Percentiles rank a stretch among this genome's conserved stretches.
These are phyloP conservation scores for Nitzschia sp. DNA, from an alignment of 108 stramenopile genomes.

Conservation along the genomic window DNA sequence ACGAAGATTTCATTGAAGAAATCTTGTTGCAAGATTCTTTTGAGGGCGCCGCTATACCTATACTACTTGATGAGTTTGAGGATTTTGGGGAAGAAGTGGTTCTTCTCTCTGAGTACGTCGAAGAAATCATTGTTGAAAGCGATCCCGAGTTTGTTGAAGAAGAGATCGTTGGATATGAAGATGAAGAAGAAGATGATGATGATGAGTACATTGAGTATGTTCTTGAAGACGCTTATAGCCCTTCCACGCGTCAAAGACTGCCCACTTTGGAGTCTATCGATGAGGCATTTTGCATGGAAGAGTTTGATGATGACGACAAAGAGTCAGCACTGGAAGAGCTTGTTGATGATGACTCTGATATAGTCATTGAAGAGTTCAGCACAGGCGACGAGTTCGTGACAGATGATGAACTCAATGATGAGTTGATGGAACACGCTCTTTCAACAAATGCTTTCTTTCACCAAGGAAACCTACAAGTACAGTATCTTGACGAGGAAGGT, in stretches of 20 bases:
- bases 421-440: neutral
- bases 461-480: neutral
- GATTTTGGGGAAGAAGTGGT: neutral
- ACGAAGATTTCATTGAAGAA: neutral
- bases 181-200: slow-evolving; percentile 18
- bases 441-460: neutral
- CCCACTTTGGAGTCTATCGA: neutral
- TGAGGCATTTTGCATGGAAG: neutral
- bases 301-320: neutral
- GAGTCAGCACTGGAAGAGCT: neutral
- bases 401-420: neutral
- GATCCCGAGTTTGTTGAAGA: slow-evolving; percentile 7
- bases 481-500: neutral
- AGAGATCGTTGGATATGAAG: slow-evolving; percentile 11
- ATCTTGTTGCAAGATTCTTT: too few relatives aligned
- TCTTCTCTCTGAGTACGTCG: neutral
- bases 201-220: neutral
- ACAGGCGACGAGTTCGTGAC: neutral
- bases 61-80: neutral
- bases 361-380: neutral
- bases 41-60: too few relatives aligned
- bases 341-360: neutral
- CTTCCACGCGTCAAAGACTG: neutral
- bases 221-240: neutral
- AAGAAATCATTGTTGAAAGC: neutral